Conservation (phyloP, 805 yeast species). For the Candida nanaspora region DNA sequence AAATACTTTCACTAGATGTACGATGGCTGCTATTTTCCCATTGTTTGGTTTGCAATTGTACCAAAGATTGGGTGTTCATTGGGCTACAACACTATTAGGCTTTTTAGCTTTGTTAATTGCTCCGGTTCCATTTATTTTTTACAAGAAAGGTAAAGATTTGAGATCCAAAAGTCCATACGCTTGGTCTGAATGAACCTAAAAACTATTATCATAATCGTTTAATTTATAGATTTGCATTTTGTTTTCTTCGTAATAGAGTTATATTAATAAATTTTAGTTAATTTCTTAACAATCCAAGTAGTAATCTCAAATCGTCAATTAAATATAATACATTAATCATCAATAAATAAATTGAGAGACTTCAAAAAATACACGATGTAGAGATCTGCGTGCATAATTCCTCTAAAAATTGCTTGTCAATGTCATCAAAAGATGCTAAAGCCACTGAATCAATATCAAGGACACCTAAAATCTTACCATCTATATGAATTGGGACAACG, state of each 20-base stretch:
- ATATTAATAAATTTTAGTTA: no score
- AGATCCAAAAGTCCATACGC: constrained; percentile 42
- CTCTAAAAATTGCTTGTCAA: constrained; percentile 56
- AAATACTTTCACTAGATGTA: constrained; percentile 44
- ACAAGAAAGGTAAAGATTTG: constrained; percentile 35
- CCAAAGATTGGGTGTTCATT: constrained; percentile 44
- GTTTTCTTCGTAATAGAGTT: not conserved
- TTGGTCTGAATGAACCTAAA: constrained; percentile 26
- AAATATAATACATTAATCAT: no score
- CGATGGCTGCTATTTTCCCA: constrained; percentile 51
- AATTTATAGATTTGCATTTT: no score
- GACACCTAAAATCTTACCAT: constrained; percentile 56
- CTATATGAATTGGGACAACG: constrained; percentile 66
- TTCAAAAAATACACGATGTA: constrained; percentile 43
- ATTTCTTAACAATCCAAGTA: no score
- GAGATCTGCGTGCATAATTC: constrained; percentile 46
- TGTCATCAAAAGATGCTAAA: constrained; percentile 56
- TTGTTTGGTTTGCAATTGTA: constrained; percentile 54
- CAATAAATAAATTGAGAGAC: not conserved
- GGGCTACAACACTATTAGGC: constrained; percentile 51
- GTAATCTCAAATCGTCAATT: no score
- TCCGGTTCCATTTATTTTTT: constrained; percentile 50
- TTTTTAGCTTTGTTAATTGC: constrained; percentile 42
- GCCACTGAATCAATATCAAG: constrained; percentile 78
- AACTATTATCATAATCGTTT: no score